Conservation (phyloP, 2,329 filamentous ascomycete species). For the Penicillium sp. region DNA sequence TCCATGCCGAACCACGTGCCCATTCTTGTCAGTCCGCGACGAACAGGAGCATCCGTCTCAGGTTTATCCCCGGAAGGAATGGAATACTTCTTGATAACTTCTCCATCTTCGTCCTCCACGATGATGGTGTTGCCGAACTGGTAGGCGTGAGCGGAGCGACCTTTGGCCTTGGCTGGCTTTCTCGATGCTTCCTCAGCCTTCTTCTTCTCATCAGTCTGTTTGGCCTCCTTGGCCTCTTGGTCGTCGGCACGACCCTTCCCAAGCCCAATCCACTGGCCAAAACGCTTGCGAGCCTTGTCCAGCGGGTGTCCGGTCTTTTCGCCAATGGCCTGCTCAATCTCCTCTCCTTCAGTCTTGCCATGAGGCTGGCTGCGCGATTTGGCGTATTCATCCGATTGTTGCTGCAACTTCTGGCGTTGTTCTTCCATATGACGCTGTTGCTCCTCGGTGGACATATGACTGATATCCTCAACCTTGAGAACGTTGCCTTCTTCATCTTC, state of each 20-base stretch:
- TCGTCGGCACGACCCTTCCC: slow-evolving; percentile 30
- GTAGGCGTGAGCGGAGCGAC: slow-evolving; percentile 55
- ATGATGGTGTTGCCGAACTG: slow-evolving; percentile 64
- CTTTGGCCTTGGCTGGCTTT: slow-evolving; percentile 19
- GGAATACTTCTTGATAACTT: slow-evolving; percentile 61
- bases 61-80: slow-evolving; percentile 43
- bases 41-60: slow-evolving; percentile 37
- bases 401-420: slow-evolving; percentile 43
- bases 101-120: slow-evolving; percentile 59
- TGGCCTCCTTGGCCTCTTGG: no score
- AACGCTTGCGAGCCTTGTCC: slow-evolving; percentile 39
- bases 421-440: slow-evolving; percentile 50
- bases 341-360: slow-evolving; percentile 38
- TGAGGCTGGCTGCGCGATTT: slow-evolving; percentile 33
- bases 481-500: slow-evolving; percentile 86
- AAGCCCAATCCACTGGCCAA: slow-evolving; percentile 40
- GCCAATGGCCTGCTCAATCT: slow-evolving; percentile 33
- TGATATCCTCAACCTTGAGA: slow-evolving; percentile 53
- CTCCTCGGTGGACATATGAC: slow-evolving; percentile 47
- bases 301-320: slow-evolving; percentile 29
- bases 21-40: slow-evolving; percentile 50
- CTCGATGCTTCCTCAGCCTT: slow-evolving; percentile 21
- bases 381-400: no score
- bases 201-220: slow-evolving; percentile 16
- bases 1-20: slow-evolving; percentile 48